phyloP scores from a whole-genome alignment of 1,284 basidiomycete genomes.

The Fistulina hepatica region DNA sequence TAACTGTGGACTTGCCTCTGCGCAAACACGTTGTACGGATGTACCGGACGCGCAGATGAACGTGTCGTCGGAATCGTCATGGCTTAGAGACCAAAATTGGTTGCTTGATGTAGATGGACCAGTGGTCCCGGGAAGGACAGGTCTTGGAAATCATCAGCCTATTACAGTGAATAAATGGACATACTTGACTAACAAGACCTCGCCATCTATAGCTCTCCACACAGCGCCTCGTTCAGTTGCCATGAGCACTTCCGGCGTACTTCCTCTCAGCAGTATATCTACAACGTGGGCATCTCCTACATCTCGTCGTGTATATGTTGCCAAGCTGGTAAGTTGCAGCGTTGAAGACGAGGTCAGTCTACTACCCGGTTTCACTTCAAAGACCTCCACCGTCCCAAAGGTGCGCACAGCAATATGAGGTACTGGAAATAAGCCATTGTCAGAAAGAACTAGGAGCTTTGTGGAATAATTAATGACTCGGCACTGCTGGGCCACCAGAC shows the following conservation, averaged over 20 bases:
- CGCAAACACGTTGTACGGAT: slow-evolving; percentile 18
- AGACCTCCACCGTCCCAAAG: slow-evolving; percentile 24
- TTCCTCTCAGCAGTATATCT: slow-evolving; percentile 36
- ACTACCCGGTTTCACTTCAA: slow-evolving; percentile 16
- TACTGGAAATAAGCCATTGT: slow-evolving; percentile 18
- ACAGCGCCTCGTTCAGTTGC: slow-evolving; percentile 38
- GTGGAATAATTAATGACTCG: not conserved
- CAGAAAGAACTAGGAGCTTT: not conserved
- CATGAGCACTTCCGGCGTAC: slow-evolving; percentile 23
- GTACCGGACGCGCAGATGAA: not conserved
- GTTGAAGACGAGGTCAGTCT: too few relatives aligned
- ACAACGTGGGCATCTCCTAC: too few relatives aligned
- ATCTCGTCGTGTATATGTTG: slow-evolving; percentile 29
- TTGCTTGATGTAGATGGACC: not conserved
- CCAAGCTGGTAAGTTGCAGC: slow-evolving; percentile 20
- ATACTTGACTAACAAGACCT: not conserved
- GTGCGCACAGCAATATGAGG: slow-evolving; percentile 30
- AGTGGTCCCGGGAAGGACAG: too few relatives aligned
- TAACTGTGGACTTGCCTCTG: not conserved
- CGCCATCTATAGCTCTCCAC: slow-evolving; percentile 23
- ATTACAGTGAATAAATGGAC: slow-evolving; percentile 20
- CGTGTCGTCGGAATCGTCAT: slow-evolving; percentile 4
- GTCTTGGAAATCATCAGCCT: too few relatives aligned
- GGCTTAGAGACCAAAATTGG: not conserved
- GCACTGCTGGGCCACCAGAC: not conserved